Evolutionary conservation across 345 rosid species (phyloP).

Genomic region (Boechera stricta): DNA sequence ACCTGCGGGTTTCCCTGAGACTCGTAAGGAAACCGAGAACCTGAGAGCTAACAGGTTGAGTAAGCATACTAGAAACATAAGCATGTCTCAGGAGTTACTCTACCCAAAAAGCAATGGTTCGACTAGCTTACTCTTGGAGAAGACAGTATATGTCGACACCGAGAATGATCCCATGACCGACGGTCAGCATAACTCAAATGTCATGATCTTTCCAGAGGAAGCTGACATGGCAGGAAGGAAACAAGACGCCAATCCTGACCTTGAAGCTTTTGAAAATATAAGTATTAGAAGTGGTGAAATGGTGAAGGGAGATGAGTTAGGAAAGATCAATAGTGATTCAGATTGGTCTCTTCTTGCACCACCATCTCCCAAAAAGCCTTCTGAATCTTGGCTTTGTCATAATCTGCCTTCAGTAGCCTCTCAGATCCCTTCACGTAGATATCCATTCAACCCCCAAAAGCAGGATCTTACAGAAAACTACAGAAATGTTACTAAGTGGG

Average conservation of each 20-base stretch:
- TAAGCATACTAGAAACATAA: constrained; percentile 49
- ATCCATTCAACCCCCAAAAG: constrained; percentile 45
- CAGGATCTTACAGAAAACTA: constrained; percentile 46
- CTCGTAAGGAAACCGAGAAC: constrained; percentile 65
- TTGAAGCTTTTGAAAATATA: constrained; percentile 39
- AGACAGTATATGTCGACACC: constrained; percentile 68
- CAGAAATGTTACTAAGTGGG: constrained; percentile 73
- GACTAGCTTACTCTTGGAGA: constrained; percentile 59
- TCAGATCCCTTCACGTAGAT: constrained; percentile 49
- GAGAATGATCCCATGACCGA: constrained; percentile 38
- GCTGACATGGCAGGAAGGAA: constrained; percentile 32
- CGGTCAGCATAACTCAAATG: constrained; percentile 43
- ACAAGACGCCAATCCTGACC: constrained; percentile 33
- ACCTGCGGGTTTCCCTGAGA: constrained; percentile 54
- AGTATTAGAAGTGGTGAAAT: constrained; percentile 34
- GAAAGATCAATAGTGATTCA: constrained; percentile 21
- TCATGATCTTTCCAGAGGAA: constrained; percentile 39
- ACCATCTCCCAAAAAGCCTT: constrained; percentile 75
- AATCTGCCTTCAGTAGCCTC: constrained; percentile 66
- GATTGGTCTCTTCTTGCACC: constrained; percentile 55
- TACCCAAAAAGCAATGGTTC: constrained; percentile 43
- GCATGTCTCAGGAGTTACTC: constrained; percentile 60
- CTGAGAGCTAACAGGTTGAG: constrained; percentile 52
- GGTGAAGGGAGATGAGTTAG: constrained; percentile 43
- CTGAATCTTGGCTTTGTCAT: constrained; percentile 93